Evolutionary conservation across 441 rosid species (phyloP).

Genomic region (Euphorbia schlechtendalii): DNA sequence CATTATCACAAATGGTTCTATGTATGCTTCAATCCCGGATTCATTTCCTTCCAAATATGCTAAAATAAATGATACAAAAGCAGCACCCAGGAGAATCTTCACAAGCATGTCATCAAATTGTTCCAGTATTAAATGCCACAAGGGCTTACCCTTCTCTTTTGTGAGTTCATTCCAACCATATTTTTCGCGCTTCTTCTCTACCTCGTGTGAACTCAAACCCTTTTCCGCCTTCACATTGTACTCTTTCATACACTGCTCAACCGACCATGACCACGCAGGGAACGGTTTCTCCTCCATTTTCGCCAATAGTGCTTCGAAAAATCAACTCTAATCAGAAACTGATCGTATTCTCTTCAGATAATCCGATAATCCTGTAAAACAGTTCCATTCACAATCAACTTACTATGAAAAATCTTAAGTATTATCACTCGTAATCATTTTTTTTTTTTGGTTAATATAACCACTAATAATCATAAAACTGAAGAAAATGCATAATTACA

Average conservation of each 20-base stretch:
- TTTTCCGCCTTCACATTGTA: conserved; percentile 55
- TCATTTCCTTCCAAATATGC: conserved; percentile 56
- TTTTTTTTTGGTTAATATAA: too few species aligned
- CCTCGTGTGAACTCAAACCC: conserved; percentile 55
- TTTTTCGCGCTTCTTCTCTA: conserved; percentile 53
- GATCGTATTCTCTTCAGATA: conserved; percentile 2
- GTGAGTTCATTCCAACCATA: conserved; percentile 83
- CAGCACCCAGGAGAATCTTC: conserved; percentile 80
- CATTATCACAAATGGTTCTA: conserved; percentile 79
- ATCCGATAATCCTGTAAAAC: conserved; percentile 20
- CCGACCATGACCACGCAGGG: conserved; percentile 69
- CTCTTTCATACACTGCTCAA: conserved; percentile 63
- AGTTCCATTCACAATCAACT: not conserved
- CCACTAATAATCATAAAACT: too few species aligned
- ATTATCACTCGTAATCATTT: not conserved
- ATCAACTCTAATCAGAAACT: conserved; percentile 13
- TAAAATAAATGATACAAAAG: conserved; percentile 63
- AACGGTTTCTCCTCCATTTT: conserved; percentile 59
- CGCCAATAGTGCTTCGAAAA: conserved; percentile 14
- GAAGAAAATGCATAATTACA: not conserved
- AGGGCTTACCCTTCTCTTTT: conserved; percentile 74
- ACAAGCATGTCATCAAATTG: conserved; percentile 87
- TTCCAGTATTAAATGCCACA: conserved; percentile 66
- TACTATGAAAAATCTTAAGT: not conserved
- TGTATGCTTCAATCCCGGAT: conserved; percentile 54